Evolutionary conservation across 2,329 filamentous ascomycete genomes (phyloP).

Genomic region (Penicillium sp.): DNA sequence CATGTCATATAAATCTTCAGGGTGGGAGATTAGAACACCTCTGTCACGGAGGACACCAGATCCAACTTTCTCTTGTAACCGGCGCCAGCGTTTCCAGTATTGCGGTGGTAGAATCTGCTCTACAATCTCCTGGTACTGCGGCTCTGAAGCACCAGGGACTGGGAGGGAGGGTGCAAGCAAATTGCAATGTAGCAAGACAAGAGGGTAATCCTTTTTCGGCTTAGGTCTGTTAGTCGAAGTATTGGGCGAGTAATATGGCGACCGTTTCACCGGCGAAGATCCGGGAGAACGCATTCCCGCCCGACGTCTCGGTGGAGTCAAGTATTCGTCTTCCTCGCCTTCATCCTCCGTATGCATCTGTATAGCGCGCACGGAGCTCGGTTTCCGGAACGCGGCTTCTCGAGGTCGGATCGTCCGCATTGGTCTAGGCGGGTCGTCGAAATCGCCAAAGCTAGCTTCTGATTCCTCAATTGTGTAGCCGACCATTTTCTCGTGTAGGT

Average conservation of each 20-base stretch:
- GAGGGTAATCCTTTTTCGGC: conserved; percentile 51
- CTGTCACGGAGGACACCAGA: conserved; percentile 57
- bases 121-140: conserved; percentile 45
- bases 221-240: conserved; percentile 32
- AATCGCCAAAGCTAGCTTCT: conserved; percentile 24
- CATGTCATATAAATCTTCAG: conserved; percentile 61
- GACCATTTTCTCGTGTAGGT: conserved; percentile 20
- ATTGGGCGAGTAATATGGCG: conserved; percentile 36
- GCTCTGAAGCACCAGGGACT: conserved; percentile 40
- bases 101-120: conserved; percentile 50
- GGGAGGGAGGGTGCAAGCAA: conserved; percentile 55
- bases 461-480: conserved; percentile 24
- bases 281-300: conserved; percentile 33
- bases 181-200: conserved; percentile 62
- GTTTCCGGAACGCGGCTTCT: conserved; percentile 43
- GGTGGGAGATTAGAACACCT: conserved; percentile 63
- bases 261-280: conserved; percentile 33
- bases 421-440: conserved; percentile 21
- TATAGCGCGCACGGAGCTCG: conserved; percentile 47
- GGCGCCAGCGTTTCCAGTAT: conserved; percentile 49
- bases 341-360: conserved; percentile 47
- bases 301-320: conserved; percentile 36
- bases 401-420: conserved; percentile 34
- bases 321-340: conserved; percentile 39
- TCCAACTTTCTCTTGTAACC: conserved; percentile 54